These are phyloP conservation scores for Triadica sebifera DNA, from an alignment of 345 rosid species.

Conservation along the genomic window DNA sequence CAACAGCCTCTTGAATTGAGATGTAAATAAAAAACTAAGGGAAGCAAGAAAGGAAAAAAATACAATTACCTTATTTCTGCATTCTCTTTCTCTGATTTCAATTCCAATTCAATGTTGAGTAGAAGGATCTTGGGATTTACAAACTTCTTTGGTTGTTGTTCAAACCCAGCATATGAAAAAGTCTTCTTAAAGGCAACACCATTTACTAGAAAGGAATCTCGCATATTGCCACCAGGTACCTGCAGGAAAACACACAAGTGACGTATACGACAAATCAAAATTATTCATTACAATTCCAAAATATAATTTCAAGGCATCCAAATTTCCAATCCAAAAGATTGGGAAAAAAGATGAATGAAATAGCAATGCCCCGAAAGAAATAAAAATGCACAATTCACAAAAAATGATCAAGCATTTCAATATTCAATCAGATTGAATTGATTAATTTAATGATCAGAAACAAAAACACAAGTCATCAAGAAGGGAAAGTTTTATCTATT, in stretches of 20 bases:
- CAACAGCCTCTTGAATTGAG: background rate
- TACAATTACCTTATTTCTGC: conserved; percentile 82
- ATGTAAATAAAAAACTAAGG: background rate
- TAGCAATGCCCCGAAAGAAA: too few relatives aligned
- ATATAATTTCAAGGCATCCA: background rate
- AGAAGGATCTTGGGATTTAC: conserved; percentile 74
- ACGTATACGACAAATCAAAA: conserved; percentile 15
- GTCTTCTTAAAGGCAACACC: conserved; percentile 99
- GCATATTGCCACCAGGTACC: conserved; percentile 99
- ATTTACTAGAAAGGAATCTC: conserved; percentile 91
- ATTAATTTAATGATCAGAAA: too few relatives aligned
- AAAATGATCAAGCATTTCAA: too few relatives aligned
- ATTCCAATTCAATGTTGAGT: conserved; percentile 86
- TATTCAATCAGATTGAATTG: too few relatives aligned
- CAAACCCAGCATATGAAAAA: conserved; percentile 99
- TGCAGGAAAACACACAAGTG: conserved; percentile 24
- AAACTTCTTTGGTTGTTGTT: conserved; percentile 98
- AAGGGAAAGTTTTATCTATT: too few relatives aligned
- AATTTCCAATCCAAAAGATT: background rate
- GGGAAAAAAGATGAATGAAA: too few relatives aligned
- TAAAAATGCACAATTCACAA: too few relatives aligned
- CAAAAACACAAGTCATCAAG: too few relatives aligned
- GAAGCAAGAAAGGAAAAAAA: background rate
- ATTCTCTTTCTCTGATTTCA: conserved; percentile 99
- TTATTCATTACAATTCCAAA: background rate